Evolutionary conservation across 2,329 filamentous ascomycete genomes (phyloP), one percentile per base, ranked within the genome.

Genomic region (Apiospora phragmitis): DNA sequence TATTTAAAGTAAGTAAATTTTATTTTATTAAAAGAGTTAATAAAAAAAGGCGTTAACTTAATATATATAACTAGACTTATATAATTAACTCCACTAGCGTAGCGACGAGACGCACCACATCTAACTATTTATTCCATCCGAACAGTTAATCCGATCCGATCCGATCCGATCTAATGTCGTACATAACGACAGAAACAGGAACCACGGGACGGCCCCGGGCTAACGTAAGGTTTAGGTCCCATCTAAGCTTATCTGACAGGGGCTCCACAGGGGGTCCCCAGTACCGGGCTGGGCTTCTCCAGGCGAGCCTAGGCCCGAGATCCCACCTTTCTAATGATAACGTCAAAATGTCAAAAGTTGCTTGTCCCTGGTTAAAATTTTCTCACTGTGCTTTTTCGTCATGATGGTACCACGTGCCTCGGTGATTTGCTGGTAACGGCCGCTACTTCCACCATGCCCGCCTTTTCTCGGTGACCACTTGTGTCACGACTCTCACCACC

Each of bases 241-340:
- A 62, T 62, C 55, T 62, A 62, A n/a, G 55, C 55, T 62, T 62
- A 62, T 62, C 55, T 62, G 32, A n/a, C 55, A 62, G 51, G n/a
- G 55, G 55, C 32, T 62, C 29, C 55, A 62, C 55, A 62, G 55
- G 21, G 55, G 55, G 18, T 62, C 55, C 55, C 32, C 29, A 62
- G 55, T 62, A 9, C 32, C 32, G 55, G 55, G 29, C 55, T 62
- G 55, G 55, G 55, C 55, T 16, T 62, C 32, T 62, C 55, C 38
- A 32, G 55, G 55, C 55, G 18, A 7, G 55, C 55, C 55, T 62
- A 38, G 55, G 55, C 32, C 55, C 21, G n/a, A 38, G 9, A 62
- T 21, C 55, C 55, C 55, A 62, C 55, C 55, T 38, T 62, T 62
- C 55, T 62, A 62, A 62, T 38, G 55, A 62, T 62, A 38, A 62